Conservation (phyloP, 352 stramenopile genomes). For the Phytophthora kernoviae region DNA sequence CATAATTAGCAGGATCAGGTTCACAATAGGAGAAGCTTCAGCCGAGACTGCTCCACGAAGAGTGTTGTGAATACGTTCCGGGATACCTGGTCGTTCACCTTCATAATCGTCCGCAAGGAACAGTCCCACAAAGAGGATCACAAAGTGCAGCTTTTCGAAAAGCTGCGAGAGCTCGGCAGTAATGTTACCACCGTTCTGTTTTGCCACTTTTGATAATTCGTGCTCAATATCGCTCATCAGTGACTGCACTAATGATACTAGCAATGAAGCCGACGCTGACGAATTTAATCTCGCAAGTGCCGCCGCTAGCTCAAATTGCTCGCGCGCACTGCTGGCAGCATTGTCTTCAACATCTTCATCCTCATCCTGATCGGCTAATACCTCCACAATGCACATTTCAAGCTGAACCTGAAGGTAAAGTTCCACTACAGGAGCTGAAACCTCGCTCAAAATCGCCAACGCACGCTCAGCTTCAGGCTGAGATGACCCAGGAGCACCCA, state of each 20-base stretch:
- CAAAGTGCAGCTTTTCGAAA: conserved; percentile 83
- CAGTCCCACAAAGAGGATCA: conserved; percentile 73
- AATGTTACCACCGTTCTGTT: conserved; percentile 61
- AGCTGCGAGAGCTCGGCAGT: conserved; percentile 61
- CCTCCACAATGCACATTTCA: conserved; percentile 70
- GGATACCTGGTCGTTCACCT: conserved; percentile 76
- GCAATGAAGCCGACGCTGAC: conserved; percentile 49
- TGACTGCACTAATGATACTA: conserved; percentile 70
- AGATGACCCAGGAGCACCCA: conserved; percentile 19
- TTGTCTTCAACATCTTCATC: conserved; percentile 88
- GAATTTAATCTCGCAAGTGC: conserved; percentile 73
- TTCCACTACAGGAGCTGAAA: conserved; percentile 66
- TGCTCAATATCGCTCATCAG: conserved; percentile 57
- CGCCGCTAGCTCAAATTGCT: conserved; percentile 78
- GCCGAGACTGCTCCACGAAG: conserved; percentile 27
- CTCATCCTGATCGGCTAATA: conserved; percentile 73
- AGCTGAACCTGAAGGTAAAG: conserved; percentile 81
- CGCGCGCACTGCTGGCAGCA: conserved; percentile 54
- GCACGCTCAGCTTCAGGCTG: conserved; percentile 41
- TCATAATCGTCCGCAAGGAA: conserved; percentile 83
- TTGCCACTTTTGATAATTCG: conserved; percentile 42
- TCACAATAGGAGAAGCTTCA: conserved; percentile 52
- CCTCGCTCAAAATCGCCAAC: conserved; percentile 52
- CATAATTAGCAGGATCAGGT: conserved; percentile 69
- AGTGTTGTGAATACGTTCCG: conserved; percentile 52